Evolutionary conservation across 208 protist genomes (phyloP).

Genomic region (Sergeia podlipaevii): DNA sequence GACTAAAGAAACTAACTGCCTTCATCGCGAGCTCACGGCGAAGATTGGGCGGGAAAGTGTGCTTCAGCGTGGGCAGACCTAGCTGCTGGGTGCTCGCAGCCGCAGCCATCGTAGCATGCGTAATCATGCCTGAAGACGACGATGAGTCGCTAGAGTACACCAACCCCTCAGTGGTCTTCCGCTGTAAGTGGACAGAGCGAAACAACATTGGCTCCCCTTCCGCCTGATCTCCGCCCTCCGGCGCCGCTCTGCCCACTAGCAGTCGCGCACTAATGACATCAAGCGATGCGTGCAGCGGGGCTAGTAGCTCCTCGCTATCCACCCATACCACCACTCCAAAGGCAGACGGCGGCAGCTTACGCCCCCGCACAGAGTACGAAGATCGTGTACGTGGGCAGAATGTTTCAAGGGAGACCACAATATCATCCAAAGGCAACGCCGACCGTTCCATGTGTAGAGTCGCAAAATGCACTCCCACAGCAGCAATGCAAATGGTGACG

Average conservation of each 20-base stretch:
- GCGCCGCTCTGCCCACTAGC: not conserved
- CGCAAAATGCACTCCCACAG: no score
- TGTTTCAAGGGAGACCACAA: no score
- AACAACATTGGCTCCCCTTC: slow-evolving; percentile 15
- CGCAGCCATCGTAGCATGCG: slow-evolving; percentile 4
- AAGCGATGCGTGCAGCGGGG: slow-evolving; percentile 44
- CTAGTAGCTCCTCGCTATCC: slow-evolving; percentile 33
- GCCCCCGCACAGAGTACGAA: no score
- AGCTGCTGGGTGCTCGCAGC: slow-evolving; percentile 45
- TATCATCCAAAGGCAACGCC: no score
- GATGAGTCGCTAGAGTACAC: not conserved
- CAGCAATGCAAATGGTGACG: no score
- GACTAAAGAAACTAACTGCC: slow-evolving; percentile 49
- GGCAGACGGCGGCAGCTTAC: slow-evolving; percentile 28
- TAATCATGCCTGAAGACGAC: not conserved
- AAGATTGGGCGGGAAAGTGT: slow-evolving; percentile 43
- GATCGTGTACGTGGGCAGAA: no score
- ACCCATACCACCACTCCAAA: slow-evolving; percentile 70
- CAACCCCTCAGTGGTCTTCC: slow-evolving; percentile 2
- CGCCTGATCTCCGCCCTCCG: not conserved
- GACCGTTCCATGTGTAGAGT: no score
- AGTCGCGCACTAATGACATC: slow-evolving; percentile 36
- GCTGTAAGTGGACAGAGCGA: slow-evolving; percentile 38
- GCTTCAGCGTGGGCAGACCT: slow-evolving; percentile 47
- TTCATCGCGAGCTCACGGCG: slow-evolving; percentile 45